Conservation (phyloP, 352 stramenopile species). For the Pythium apleroticum region DNA sequence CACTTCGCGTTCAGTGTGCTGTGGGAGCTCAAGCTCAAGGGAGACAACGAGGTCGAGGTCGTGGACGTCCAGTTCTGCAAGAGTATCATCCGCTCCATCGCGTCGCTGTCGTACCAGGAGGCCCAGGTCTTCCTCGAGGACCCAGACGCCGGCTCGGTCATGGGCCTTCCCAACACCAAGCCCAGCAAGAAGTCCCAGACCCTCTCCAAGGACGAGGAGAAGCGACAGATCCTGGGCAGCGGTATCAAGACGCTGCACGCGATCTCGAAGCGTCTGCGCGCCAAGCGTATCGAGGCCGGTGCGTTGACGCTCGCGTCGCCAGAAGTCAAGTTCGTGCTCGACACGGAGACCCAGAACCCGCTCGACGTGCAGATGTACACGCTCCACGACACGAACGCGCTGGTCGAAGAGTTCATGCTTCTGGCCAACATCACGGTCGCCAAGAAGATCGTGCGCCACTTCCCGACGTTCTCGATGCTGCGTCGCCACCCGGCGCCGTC, state of each 20-base stretch:
- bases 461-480: constrained; percentile 94
- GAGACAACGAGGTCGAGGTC: constrained; percentile 83
- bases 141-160: constrained; percentile 47
- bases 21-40: constrained; percentile 72
- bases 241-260: constrained; percentile 91
- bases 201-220: constrained; percentile 36
- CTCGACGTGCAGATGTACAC: constrained; percentile 98
- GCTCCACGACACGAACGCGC: constrained; percentile 92
- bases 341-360: constrained; percentile 98
- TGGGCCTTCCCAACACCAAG: constrained; percentile 28
- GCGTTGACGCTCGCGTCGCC: constrained; percentile 97
- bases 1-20: constrained; percentile 84
- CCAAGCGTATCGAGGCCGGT: constrained; percentile 94
- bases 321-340: constrained; percentile 96
- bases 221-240: constrained; percentile 61
- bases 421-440: constrained; percentile 98
- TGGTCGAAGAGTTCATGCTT: constrained; percentile 99
- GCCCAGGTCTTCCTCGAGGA: constrained; percentile 96
- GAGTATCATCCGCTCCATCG: constrained; percentile 96
- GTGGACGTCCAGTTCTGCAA: constrained; percentile 97
- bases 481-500: constrained; percentile 94
- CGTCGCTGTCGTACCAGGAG: constrained; percentile 96
- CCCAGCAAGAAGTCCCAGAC: constrained; percentile 30
- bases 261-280: constrained; percentile 90
- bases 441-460: constrained; percentile 93